Conservation (phyloP, 1,139 yeast species). For the Scheffersomyces cryptocercus region DNA sequence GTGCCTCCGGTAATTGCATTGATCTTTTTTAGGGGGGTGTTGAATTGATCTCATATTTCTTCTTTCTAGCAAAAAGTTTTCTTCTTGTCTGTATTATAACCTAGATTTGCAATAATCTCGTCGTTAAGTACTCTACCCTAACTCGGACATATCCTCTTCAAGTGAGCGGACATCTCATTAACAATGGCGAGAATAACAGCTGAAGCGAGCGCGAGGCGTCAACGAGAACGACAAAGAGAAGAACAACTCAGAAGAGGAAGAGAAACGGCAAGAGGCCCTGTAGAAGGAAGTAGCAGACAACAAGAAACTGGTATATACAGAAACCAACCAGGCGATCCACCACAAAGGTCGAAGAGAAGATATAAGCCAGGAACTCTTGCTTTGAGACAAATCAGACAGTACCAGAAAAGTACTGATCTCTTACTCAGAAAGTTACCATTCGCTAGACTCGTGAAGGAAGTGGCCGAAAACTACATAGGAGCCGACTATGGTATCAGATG, state of each 20-base stretch:
- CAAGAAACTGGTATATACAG: constrained; percentile 41
- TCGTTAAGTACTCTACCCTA: no score
- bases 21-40: no score
- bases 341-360: constrained; percentile 42
- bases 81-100: no score
- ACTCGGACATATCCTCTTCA: no score
- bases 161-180: no score
- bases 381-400: constrained; percentile 73
- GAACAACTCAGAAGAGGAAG: not conserved
- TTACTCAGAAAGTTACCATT: constrained; percentile 86
- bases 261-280: constrained; percentile 1
- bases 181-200: no score
- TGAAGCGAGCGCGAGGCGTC: not conserved
- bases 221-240: constrained; percentile 1
- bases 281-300: constrained; percentile 7
- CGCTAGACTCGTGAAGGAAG: constrained; percentile 81
- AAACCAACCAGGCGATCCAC: constrained; percentile 40
- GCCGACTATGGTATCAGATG: constrained; percentile 68
- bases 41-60: no score
- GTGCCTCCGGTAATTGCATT: no score
- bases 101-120: no score
- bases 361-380: constrained; percentile 77
- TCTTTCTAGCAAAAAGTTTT: no score
- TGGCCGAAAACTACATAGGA: constrained; percentile 68
- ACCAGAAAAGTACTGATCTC: constrained; percentile 77